Percentiles rank a stretch among this genome's conserved stretches.
Conservation (phyloP, 495 filamentous ascomycete genomes). For the Acidomyces sp. region DNA sequence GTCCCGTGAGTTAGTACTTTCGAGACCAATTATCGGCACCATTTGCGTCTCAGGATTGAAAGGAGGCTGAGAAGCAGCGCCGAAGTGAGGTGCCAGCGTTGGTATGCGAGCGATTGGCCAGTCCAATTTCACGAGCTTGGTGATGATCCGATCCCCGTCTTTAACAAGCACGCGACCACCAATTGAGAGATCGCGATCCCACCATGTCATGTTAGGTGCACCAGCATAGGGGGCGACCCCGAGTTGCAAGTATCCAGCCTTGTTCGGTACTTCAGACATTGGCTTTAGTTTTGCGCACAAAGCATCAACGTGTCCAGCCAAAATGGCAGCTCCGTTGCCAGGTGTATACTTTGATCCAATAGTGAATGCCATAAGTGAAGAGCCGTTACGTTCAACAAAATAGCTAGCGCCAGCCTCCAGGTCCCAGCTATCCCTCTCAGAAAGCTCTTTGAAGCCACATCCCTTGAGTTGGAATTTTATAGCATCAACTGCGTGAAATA, state of each 20-base stretch:
- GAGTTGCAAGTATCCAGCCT: slow-evolving; percentile 76
- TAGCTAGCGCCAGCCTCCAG: slow-evolving; percentile 76
- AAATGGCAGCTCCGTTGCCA: slow-evolving; percentile 67
- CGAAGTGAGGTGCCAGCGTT: slow-evolving; percentile 89
- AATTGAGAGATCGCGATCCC: slow-evolving; percentile 84
- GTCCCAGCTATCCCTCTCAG: slow-evolving; percentile 69
- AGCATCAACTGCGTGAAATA: slow-evolving; percentile 74
- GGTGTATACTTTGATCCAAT: slow-evolving; percentile 70
- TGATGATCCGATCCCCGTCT: slow-evolving; percentile 65
- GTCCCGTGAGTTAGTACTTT: slow-evolving; percentile 42
- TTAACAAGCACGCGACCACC: slow-evolving; percentile 79
- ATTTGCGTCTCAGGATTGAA: slow-evolving; percentile 89
- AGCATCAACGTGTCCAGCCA: slow-evolving; percentile 88
- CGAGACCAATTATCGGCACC: slow-evolving; percentile 84
- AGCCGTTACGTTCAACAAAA: slow-evolving; percentile 74
- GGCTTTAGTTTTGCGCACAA: slow-evolving; percentile 81
- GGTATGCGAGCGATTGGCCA: slow-evolving; percentile 92
- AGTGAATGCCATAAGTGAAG: slow-evolving; percentile 73
- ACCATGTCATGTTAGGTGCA: slow-evolving; percentile 74
- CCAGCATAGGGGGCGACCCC: slow-evolving; percentile 90
- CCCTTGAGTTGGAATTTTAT: slow-evolving; percentile 58
- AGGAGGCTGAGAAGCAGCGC: slow-evolving; percentile 57
- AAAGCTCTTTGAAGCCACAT: slow-evolving; percentile 63
- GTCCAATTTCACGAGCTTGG: slow-evolving; percentile 74
- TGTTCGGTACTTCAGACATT: slow-evolving; percentile 63